Evolutionary conservation across 1,139 yeast species (phyloP), one percentile per base, ranked within the genome.

Genomic region (Yamadazyma diddensiae): DNA sequence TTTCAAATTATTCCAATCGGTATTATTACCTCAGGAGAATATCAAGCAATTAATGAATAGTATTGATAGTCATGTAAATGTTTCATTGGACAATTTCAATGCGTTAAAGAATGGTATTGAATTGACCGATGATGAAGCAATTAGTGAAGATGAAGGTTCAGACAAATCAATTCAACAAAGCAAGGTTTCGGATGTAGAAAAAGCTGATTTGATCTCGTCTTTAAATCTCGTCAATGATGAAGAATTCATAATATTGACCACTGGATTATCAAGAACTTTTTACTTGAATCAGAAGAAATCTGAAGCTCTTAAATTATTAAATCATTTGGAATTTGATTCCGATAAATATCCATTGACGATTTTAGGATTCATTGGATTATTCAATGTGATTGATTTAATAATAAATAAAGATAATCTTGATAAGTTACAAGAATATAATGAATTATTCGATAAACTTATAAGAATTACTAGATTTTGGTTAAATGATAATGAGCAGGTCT

Each of bases 141-240:
- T 41, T 23, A 44, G 45, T 16, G 55, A 49, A 21, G 59, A 53
- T 12, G 50, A 43, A 19, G 49, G 35, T 7, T 6, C 8, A 21
- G 22, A 9, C 5, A 21, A 10, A 6, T 18, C 20, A n/a, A 21
- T 10, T 12, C 22, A 12, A 21, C 8, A 21, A 21, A 5, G 15
- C 19, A 18, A 15, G 14, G n/a, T n/a, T 24, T 13, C 3, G 24
- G 13, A 15, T 21, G 8, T 30, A 29, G 14, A 30, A 22, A 17
- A 30, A 31, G 11, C 47, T 65, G 25, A 21, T 21, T 9, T 21
- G 12, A 53, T 65, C 7, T 35, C 51, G 7, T 53, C 69, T 1
- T 53, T 67, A 32, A 62, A 59, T 40, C 48, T 67, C 29, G 49
- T 67, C 9, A 46, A 49, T 11, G 61, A 62, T 30, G 71, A 66